Percentiles rank a stretch among this genome's conserved stretches.
Conservation (phyloP, 2,329 filamentous ascomycete species). For the Endothia cerciana region DNA sequence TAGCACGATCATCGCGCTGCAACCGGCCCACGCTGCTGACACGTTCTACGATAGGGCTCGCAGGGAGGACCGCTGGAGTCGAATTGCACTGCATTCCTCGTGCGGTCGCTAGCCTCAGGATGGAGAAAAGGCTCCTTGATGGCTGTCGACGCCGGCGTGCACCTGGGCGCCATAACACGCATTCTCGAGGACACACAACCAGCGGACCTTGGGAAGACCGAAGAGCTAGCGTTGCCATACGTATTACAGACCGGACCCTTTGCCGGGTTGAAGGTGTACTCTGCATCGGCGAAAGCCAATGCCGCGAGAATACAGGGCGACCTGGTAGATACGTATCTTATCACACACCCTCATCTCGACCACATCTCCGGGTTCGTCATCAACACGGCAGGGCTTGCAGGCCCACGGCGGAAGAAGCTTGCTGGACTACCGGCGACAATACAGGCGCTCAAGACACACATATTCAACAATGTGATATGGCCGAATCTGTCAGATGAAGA, state of each 20-base stretch:
- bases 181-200: constrained; percentile 67
- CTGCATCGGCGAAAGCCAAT: constrained; percentile 71
- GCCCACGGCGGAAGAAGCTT: constrained; percentile 79
- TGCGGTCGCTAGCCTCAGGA: constrained; percentile 76
- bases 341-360: constrained; percentile 97
- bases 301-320: constrained; percentile 78
- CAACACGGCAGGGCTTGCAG: constrained; percentile 86
- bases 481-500: constrained; percentile 96
- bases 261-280: constrained; percentile 72
- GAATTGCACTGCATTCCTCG: constrained; percentile 86
- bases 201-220: constrained; percentile 38
- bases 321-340: constrained; percentile 84
- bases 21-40: constrained; percentile 37
- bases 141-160: constrained; percentile 91
- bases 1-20: constrained; percentile 1
- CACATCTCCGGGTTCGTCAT: constrained; percentile 91
- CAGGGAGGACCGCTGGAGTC: constrained; percentile 89
- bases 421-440: constrained; percentile 90
- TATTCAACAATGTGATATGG: constrained; percentile 99
- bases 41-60: constrained; percentile 65
- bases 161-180: constrained; percentile 81
- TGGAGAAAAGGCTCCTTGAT: constrained; percentile 85
- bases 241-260: constrained; percentile 74
- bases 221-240: constrained; percentile 50
- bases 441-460: constrained; percentile 85